These are phyloP conservation scores for Lactifluus subvellereus DNA, from an alignment of 768 basidiomycete genomes.

Conservation along the genomic window DNA sequence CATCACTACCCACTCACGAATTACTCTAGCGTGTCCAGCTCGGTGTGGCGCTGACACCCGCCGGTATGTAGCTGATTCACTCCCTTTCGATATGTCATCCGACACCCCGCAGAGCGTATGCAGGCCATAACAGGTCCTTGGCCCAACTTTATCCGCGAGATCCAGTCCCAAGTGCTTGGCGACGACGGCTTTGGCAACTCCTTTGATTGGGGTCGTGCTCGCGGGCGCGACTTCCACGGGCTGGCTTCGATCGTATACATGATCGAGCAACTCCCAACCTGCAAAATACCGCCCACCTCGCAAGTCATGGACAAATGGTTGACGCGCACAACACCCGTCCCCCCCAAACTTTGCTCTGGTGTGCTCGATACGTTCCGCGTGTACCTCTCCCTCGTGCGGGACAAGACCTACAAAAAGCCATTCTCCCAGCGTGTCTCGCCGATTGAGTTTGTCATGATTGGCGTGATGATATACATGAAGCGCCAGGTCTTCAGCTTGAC, in stretches of 20 bases:
- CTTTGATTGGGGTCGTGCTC: constrained; percentile 35
- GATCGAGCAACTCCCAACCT: constrained; percentile 28
- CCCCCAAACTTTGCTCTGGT: constrained; percentile 29
- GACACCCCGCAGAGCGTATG: constrained; percentile 47
- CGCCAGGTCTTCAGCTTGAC: constrained; percentile 36
- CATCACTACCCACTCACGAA: neutral
- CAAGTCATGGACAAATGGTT: constrained; percentile 31
- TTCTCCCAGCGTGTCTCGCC: constrained; percentile 48
- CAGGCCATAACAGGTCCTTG: constrained; percentile 58
- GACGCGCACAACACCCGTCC: constrained; percentile 28
- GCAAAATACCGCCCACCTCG: constrained; percentile 21
- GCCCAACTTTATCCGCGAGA: constrained; percentile 50
- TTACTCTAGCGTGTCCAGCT: constrained; percentile 60
- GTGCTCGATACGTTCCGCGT: constrained; percentile 42
- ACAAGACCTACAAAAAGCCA: constrained; percentile 33
- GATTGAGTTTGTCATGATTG: constrained; percentile 58
- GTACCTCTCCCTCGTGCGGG: constrained; percentile 41
- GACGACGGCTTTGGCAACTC: constrained; percentile 31
- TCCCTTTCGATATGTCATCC: neutral
- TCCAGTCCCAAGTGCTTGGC: constrained; percentile 44
- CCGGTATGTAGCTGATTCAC: constrained; percentile 37
- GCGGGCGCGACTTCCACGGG: constrained; percentile 36
- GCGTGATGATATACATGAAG: constrained; percentile 47
- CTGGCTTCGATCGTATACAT: constrained; percentile 31
- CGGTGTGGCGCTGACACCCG: constrained; percentile 70